Conservation (phyloP, 495 filamentous ascomycete species). For the Penicillium parvum region DNA sequence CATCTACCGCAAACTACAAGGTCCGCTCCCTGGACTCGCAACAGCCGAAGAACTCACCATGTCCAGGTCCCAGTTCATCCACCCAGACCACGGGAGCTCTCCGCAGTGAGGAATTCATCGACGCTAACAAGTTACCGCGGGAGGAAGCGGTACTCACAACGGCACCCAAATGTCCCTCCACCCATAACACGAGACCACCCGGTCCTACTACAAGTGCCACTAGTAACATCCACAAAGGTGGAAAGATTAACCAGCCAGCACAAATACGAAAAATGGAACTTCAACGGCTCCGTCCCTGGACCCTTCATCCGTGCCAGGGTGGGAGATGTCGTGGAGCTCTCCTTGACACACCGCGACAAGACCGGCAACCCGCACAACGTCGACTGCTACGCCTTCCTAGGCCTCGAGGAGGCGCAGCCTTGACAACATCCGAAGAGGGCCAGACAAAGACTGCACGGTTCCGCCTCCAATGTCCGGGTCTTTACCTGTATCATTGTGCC, state of each 20-base stretch:
- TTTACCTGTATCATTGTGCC: slow-evolving; percentile 18
- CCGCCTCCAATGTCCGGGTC: slow-evolving; percentile 8
- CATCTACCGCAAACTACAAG: too few relatives aligned
- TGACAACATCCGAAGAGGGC: slow-evolving; percentile 16
- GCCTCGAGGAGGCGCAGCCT: slow-evolving; percentile 14
- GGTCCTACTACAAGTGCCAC: slow-evolving; percentile 11
- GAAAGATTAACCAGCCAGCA: slow-evolving; percentile 12
- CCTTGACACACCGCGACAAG: slow-evolving; percentile 15
- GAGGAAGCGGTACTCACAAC: slow-evolving; percentile 12
- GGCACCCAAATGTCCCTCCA: slow-evolving; percentile 17
- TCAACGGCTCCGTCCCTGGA: slow-evolving; percentile 19
- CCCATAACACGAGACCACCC: slow-evolving; percentile 13
- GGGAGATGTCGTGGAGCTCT: slow-evolving; percentile 15
- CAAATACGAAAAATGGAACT: slow-evolving; percentile 24
- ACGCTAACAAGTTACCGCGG: too few relatives aligned
- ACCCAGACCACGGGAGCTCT: too few relatives aligned
- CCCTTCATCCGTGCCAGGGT: slow-evolving; percentile 20
- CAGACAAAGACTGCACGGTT: slow-evolving; percentile 19
- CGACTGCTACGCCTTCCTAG: slow-evolving; percentile 16
- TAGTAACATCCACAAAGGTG: slow-evolving; percentile 8
- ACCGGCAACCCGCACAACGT: slow-evolving; percentile 19
- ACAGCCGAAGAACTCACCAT: too few relatives aligned
- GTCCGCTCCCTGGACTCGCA: too few relatives aligned
- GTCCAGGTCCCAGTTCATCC: too few relatives aligned
- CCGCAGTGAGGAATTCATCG: too few relatives aligned